These are phyloP conservation scores for Monascus purpureus DNA, from an alignment of 495 filamentous ascomycete species.

Conservation along the genomic window DNA sequence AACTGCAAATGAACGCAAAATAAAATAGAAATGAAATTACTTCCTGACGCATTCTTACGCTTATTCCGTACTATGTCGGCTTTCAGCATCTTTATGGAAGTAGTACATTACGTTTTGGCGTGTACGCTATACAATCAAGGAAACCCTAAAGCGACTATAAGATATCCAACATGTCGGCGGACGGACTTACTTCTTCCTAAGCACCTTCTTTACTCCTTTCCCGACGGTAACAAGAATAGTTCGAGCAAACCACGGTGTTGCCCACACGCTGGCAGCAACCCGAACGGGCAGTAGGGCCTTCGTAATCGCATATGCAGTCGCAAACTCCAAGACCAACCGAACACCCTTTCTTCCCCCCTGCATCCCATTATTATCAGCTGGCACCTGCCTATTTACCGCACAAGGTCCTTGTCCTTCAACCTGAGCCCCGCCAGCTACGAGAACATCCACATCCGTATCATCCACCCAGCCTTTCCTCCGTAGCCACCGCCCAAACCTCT, in stretches of 20 bases:
- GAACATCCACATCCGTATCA: conserved; percentile 24
- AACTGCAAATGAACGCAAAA: conserved; percentile 19
- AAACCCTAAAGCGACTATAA: no score
- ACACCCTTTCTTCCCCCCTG: conserved; percentile 28
- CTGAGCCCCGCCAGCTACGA: conserved; percentile 13
- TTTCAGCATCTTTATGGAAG: no score
- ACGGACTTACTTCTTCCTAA: conserved; percentile 17
- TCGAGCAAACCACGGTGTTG: conserved; percentile 88
- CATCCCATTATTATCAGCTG: no score
- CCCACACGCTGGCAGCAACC: conserved; percentile 66
- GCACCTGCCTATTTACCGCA: background rate
- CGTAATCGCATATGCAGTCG: conserved; percentile 76
- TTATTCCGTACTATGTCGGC: background rate
- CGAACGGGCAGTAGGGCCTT: conserved; percentile 71
- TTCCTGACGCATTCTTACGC: conserved; percentile 2
- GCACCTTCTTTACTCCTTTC: conserved; percentile 19
- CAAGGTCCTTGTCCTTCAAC: background rate
- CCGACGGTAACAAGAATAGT: conserved; percentile 38
- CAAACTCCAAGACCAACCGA: conserved; percentile 51
- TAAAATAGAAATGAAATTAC: conserved; percentile 11
- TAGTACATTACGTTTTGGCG: no score
- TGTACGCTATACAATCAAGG: no score
- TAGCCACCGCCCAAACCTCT: conserved; percentile 44
- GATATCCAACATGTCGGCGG: no score
- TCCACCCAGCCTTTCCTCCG: conserved; percentile 47